phyloP scores from a whole-genome alignment of 2,329 filamentous ascomycete genomes.

The Hypoxylon rubiginosum region DNA sequence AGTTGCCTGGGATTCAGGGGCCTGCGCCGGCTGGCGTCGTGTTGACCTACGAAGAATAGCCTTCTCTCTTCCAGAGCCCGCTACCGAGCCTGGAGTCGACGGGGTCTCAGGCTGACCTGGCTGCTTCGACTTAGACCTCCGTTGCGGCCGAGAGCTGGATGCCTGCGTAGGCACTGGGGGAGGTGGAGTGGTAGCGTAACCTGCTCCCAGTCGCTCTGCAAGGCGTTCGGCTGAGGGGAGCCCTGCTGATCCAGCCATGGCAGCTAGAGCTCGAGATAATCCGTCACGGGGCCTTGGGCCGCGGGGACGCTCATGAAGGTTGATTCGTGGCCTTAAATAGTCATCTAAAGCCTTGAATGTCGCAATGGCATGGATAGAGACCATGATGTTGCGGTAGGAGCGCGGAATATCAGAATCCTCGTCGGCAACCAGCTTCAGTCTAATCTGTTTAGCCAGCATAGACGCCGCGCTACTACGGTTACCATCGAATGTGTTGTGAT shows the following conservation, averaged over 20 bases:
- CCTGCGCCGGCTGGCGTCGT: slow-evolving; percentile 68
- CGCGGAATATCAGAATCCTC: slow-evolving; percentile 91
- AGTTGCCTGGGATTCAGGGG: slow-evolving; percentile 63
- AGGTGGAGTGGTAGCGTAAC: slow-evolving; percentile 56
- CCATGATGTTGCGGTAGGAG: slow-evolving; percentile 93
- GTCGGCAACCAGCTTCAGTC: slow-evolving; percentile 88
- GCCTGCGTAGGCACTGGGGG: slow-evolving; percentile 56
- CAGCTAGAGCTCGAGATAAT: slow-evolving; percentile 77
- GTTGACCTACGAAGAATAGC: slow-evolving; percentile 71
- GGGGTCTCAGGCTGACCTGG: slow-evolving; percentile 57
- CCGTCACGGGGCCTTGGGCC: slow-evolving; percentile 72
- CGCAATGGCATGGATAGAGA: slow-evolving; percentile 97
- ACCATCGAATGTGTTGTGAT: slow-evolving; percentile 90
- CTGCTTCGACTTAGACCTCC: slow-evolving; percentile 63
- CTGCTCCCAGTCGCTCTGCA: slow-evolving; percentile 58
- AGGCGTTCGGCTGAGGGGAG: slow-evolving; percentile 67
- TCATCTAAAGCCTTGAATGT: slow-evolving; percentile 98
- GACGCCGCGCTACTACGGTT: slow-evolving; percentile 92
- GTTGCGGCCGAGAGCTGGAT: slow-evolving; percentile 60
- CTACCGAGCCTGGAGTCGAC: slow-evolving; percentile 60
- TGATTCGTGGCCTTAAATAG: slow-evolving; percentile 92
- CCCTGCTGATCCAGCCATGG: slow-evolving; percentile 80
- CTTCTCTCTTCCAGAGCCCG: slow-evolving; percentile 70
- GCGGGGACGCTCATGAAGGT: slow-evolving; percentile 79
- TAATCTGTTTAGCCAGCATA: slow-evolving; percentile 96